These are phyloP conservation scores for Jatropha podagrica DNA, from an alignment of 441 rosid genomes.

Conservation along the genomic window DNA sequence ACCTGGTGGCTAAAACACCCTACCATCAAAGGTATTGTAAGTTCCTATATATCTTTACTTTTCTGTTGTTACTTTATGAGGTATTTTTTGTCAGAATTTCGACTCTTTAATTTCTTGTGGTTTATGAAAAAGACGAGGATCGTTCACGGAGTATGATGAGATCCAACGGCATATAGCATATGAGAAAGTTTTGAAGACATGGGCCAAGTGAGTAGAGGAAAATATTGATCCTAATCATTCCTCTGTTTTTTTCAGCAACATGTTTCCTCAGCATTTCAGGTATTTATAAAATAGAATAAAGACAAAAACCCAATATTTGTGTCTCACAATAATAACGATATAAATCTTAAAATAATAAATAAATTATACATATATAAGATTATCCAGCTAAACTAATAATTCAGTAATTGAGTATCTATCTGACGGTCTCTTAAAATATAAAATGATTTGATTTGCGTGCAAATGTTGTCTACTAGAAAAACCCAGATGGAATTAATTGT, in stretches of 20 bases:
- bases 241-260: slow-evolving; percentile 69
- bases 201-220: slow-evolving; percentile 68
- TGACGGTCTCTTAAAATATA: too few species aligned
- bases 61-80: slow-evolving; percentile 17
- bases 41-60: slow-evolving; percentile 21
- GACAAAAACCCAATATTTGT: background rate
- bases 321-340: too few species aligned
- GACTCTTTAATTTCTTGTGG: background rate
- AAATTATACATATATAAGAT: too few species aligned
- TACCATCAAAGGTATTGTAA: slow-evolving; percentile 72
- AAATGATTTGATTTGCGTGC: background rate
- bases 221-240: slow-evolving; percentile 61
- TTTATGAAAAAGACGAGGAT: slow-evolving; percentile 49
- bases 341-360: too few species aligned
- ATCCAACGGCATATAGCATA: slow-evolving; percentile 62
- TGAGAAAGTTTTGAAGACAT: slow-evolving; percentile 57
- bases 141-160: slow-evolving; percentile 67
- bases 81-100: slow-evolving; percentile 42
- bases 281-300: slow-evolving; percentile 15
- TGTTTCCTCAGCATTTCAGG: slow-evolving; percentile 84
- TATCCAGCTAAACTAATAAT: too few species aligned
- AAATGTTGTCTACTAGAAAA: slow-evolving; percentile 37
- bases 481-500: slow-evolving; percentile 73
- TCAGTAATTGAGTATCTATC: too few species aligned
- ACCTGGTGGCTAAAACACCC: slow-evolving; percentile 89